Evolutionary conservation across 2,329 filamentous ascomycete species (phyloP).

Genomic region (Neobulgaria alba): DNA sequence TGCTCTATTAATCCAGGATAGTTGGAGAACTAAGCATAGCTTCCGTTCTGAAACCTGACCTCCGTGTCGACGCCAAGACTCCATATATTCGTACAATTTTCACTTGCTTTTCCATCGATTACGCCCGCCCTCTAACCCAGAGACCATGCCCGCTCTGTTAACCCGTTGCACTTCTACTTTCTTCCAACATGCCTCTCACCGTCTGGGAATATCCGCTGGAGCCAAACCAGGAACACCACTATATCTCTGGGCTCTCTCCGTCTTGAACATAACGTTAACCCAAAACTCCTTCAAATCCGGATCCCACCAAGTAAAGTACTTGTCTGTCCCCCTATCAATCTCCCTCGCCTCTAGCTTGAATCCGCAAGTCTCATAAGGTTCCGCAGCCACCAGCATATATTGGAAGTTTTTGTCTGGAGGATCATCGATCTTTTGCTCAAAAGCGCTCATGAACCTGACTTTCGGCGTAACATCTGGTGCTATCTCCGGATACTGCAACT

Average conservation of each 20-base stretch:
- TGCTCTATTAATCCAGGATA: too few species aligned
- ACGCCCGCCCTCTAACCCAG: too few species aligned
- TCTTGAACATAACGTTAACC: constrained; percentile 97
- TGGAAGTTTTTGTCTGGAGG: constrained; percentile 86
- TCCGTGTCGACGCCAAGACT: too few species aligned
- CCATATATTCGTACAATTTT: too few species aligned
- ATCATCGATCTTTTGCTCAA: constrained; percentile 90
- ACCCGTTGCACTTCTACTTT: background rate
- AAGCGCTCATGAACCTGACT: constrained; percentile 96
- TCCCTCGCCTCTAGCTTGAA: constrained; percentile 95
- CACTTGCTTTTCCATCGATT: too few species aligned
- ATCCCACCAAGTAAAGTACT: constrained; percentile 93
- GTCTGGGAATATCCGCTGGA: too few species aligned
- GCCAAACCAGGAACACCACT: constrained; percentile 55
- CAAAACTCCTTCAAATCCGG: constrained; percentile 94
- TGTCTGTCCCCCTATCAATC: constrained; percentile 79
- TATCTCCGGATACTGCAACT: constrained; percentile 92
- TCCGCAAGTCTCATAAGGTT: constrained; percentile 94
- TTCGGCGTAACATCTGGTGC: constrained; percentile 65
- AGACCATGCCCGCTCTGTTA: too few species aligned
- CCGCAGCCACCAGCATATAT: constrained; percentile 88
- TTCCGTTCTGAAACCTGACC: too few species aligned
- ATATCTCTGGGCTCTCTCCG: constrained; percentile 88
- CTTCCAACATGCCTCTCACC: constrained; percentile 3
- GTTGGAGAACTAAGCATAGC: too few species aligned